Base-by-base conservation (phyloP, 2,329 filamentous ascomycete species). In the Fusarium odoratissimum region DNA sequence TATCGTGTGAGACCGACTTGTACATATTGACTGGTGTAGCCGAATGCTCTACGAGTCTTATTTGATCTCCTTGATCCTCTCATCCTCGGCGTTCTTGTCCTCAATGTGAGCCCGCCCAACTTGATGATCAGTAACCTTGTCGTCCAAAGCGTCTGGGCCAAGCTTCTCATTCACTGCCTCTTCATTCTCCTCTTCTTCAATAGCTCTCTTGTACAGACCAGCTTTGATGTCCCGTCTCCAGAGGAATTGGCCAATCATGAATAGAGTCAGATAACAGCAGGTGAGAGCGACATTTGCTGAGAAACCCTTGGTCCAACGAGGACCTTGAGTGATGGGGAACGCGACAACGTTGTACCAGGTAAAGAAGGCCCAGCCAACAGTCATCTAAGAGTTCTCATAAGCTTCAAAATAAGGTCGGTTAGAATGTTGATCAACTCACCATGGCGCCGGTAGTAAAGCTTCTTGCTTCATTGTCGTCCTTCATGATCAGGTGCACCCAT, bases 221-320 rank as follows among this genome's bases (percentile, higher is more conserved):
- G 38, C 77, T 57, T 78, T 78, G 5, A 74, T 71, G 33, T 81
- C 79, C 6, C 79, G 67, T 35, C 71, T 73, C 73, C 80, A 80
- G 0, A 82, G 74, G 28, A 78, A 73, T 42, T 81, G 77, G 2
- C 80, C 80, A 17, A 77, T 46, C 33, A 80, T 63, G 49, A 82
- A 81, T 3, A 83, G 57, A 5, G 72, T 67, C 49, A 78, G 74
- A 41, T 80, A 81, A 40, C 73, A 74, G 11, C 75, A 71, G 4
- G 79, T 74, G 11, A 78, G 65, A 40, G 33, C 68, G 51, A 76
- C 60, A 10, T 73, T 78, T 21, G 70, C 71, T 14, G 69, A 75
- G 51, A 73, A 78, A 1, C 77, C 77, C 25, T 64, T 75, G 7
- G 59, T 75, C 77, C 76, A 78, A 2, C 63, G 52, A 12, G 69